Percentiles rank a stretch among this genome's conserved stretches.
Evolutionary conservation across 2,329 filamentous ascomycete species (phyloP).

Genomic region (Sclerotinia trifoliorum): DNA sequence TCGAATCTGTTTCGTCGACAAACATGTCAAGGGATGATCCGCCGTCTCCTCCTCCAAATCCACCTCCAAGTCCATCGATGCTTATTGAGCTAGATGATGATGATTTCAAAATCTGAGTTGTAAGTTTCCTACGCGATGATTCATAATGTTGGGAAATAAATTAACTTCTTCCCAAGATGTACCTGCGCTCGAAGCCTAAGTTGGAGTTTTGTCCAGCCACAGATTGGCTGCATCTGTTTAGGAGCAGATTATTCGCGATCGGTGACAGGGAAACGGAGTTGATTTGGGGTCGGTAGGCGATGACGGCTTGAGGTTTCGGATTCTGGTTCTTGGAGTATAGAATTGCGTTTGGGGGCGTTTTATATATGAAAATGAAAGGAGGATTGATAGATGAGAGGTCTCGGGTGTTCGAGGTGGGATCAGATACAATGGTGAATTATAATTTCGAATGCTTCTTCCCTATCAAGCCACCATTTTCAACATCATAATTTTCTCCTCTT

Average conservation of each 20-base stretch:
- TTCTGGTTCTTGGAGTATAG: constrained; percentile 13
- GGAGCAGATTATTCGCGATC: neutral
- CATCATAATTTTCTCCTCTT: constrained; percentile 67
- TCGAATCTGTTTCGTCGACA: constrained; percentile 2
- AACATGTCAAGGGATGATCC: constrained; percentile 43
- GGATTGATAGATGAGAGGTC: neutral
- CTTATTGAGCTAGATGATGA: constrained; percentile 21
- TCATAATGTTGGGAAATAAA: neutral
- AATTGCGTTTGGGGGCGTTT: constrained; percentile 11
- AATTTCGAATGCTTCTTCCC: constrained; percentile 47
- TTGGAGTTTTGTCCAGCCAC: constrained; percentile 3
- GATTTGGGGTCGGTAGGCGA: neutral
- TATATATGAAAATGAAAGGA: neutral
- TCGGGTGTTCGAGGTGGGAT: neutral
- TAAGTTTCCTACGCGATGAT: neutral
- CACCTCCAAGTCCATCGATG: constrained; percentile 42
- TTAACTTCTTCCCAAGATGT: neutral
- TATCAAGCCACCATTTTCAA: constrained; percentile 61
- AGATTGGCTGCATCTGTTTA: constrained; percentile 9
- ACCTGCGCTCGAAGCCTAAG: neutral
- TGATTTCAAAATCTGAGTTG: constrained; percentile 21
- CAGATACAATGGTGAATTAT: constrained; percentile 35
- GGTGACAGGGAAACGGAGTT: constrained; percentile 9
- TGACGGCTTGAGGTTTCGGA: neutral
- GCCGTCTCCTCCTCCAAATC: constrained; percentile 44